Evolutionary conservation across 2,329 filamentous ascomycete species (phyloP).

Genomic region (Metarhizium robertsii): DNA sequence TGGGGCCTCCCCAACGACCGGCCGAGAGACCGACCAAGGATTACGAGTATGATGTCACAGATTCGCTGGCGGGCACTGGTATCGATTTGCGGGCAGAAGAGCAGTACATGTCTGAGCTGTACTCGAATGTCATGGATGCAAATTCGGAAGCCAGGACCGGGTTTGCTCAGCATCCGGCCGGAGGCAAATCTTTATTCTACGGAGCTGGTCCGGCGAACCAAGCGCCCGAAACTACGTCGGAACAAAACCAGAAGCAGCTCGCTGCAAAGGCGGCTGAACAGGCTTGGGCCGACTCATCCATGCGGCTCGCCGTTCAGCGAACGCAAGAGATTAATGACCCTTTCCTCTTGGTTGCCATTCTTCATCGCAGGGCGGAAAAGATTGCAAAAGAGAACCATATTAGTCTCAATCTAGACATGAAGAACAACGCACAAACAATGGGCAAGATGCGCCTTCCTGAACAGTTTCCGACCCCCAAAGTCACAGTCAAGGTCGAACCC

Average conservation of each 20-base stretch:
- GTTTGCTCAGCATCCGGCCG: slow-evolving; percentile 40
- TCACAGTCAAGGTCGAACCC: slow-evolving; percentile 44
- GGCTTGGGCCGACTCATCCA: slow-evolving; percentile 58
- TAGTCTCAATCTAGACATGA: slow-evolving; percentile 45
- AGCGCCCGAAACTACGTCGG: slow-evolving; percentile 35
- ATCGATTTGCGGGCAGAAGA: slow-evolving; percentile 84
- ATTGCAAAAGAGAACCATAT: slow-evolving; percentile 50
- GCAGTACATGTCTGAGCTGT: slow-evolving; percentile 64
- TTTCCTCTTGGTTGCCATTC: slow-evolving; percentile 58
- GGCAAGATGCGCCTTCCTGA: slow-evolving; percentile 40
- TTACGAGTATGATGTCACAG: slow-evolving; percentile 64
- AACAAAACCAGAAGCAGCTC: slow-evolving; percentile 51
- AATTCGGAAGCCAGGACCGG: slow-evolving; percentile 40
- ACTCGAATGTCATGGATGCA: slow-evolving; percentile 39
- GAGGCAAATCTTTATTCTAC: slow-evolving; percentile 49
- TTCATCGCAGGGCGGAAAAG: slow-evolving; percentile 49
- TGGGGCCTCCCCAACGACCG: slow-evolving; percentile 52
- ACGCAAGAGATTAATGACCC: slow-evolving; percentile 65
- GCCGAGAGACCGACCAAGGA: slow-evolving; percentile 54
- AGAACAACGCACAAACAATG: slow-evolving; percentile 32
- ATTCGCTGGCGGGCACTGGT: slow-evolving; percentile 75
- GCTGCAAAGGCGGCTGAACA: slow-evolving; percentile 56
- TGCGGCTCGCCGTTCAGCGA: slow-evolving; percentile 46
- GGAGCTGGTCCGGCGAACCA: slow-evolving; percentile 59
- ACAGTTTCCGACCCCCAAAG: slow-evolving; percentile 39